Conservation (phyloP, 1,284 basidiomycete genomes). For the Anthracocystis panici-leucophaei region DNA sequence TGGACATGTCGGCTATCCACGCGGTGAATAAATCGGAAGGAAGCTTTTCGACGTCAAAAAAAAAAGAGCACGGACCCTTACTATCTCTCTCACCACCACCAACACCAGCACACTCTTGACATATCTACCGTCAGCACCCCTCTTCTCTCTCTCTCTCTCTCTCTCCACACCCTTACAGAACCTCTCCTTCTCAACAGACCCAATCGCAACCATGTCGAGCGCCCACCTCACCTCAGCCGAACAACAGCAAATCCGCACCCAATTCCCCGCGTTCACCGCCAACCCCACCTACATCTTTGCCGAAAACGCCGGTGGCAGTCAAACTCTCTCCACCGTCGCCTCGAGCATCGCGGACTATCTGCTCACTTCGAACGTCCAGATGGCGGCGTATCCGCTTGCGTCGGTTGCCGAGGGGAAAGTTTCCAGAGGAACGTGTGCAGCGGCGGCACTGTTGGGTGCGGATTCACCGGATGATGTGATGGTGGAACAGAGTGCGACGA, state of each 20-base stretch:
- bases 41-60: constrained; percentile 7
- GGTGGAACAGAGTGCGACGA: constrained; percentile 72
- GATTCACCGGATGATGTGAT: constrained; percentile 76
- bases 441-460: constrained; percentile 77
- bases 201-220: constrained; percentile 5
- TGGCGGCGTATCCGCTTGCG: constrained; percentile 76
- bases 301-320: constrained; percentile 84
- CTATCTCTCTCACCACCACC: background rate
- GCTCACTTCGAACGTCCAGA: constrained; percentile 78
- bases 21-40: constrained; percentile 11
- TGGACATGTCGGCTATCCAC: background rate
- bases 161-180: background rate
- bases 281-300: constrained; percentile 72
- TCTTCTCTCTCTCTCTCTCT: background rate
- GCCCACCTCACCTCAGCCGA: background rate
- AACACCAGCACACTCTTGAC: background rate
- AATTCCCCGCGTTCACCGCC: constrained; percentile 25
- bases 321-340: constrained; percentile 73
- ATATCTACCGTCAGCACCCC: background rate
- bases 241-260: constrained; percentile 13
- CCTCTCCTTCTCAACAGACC: background rate
- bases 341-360: constrained; percentile 78
- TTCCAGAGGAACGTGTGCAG: constrained; percentile 73
- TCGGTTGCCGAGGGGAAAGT: constrained; percentile 74
- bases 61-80: constrained; percentile 9